These are phyloP conservation scores for Phytopythium sindhum DNA, from an alignment of 352 stramenopile species.

Conservation along the genomic window DNA sequence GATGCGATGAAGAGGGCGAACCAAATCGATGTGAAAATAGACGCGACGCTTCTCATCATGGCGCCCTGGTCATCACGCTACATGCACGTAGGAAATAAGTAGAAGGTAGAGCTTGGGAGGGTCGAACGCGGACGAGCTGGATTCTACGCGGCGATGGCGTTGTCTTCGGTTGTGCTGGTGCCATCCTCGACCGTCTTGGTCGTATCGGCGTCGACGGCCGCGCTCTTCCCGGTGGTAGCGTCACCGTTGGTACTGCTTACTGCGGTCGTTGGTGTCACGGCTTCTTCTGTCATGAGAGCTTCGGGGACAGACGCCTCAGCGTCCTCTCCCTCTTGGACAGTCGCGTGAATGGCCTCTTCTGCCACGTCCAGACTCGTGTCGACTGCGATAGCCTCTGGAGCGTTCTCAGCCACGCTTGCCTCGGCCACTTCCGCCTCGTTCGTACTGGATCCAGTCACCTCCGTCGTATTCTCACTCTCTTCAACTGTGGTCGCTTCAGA, in stretches of 20 bases:
- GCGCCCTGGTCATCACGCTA: background rate
- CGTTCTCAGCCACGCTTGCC: background rate
- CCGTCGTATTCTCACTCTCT: background rate
- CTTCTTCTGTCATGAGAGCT: background rate
- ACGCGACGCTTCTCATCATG: background rate
- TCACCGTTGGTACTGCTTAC: background rate
- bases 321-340: background rate
- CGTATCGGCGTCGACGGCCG: background rate
- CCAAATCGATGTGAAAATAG: slow-evolving; percentile 5
- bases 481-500: background rate
- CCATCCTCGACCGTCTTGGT: background rate
- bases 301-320: background rate
- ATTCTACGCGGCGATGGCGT: background rate
- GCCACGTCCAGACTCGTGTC: background rate
- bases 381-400: background rate
- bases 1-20: background rate
- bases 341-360: background rate
- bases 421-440: background rate
- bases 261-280: background rate
- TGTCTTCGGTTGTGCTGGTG: background rate
- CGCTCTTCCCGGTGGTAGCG: background rate
- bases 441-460: too few relatives aligned
- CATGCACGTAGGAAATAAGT: background rate
- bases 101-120: background rate
- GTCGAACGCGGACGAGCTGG: too few relatives aligned